Conservation (phyloP, 2,329 filamentous ascomycete genomes). For the Aspergillus floridensis region DNA sequence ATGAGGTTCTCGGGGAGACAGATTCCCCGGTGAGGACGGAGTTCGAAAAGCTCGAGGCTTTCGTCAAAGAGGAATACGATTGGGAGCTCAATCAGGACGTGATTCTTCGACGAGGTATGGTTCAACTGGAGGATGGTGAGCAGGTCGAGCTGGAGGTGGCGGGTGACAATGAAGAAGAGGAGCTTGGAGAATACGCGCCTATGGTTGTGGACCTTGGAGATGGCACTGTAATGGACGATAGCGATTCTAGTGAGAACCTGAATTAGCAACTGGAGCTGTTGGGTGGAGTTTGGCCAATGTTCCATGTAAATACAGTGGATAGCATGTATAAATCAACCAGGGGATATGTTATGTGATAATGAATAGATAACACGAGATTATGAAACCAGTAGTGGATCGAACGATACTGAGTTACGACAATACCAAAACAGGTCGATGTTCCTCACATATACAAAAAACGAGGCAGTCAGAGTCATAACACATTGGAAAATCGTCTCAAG, state of each 20-base stretch:
- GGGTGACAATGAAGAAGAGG: slow-evolving; percentile 63
- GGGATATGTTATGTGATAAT: too few relatives aligned
- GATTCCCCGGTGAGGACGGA: slow-evolving; percentile 49
- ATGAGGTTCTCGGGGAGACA: slow-evolving; percentile 42
- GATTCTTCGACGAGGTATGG: slow-evolving; percentile 56
- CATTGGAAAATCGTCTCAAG: background rate
- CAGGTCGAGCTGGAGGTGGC: slow-evolving; percentile 58
- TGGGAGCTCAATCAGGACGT: slow-evolving; percentile 57
- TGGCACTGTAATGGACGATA: slow-evolving; percentile 2
- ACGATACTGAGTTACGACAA: too few relatives aligned
- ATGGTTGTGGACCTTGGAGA: slow-evolving; percentile 53
- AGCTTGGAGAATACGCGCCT: slow-evolving; percentile 64
- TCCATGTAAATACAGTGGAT: too few relatives aligned
- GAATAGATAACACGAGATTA: too few relatives aligned
- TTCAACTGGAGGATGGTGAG: slow-evolving; percentile 64
- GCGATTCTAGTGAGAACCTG: background rate
- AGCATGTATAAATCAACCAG: too few relatives aligned
- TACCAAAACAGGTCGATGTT: too few relatives aligned
- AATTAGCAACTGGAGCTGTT: background rate
- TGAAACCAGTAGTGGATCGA: too few relatives aligned
- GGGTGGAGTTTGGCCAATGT: background rate
- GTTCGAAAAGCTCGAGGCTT: slow-evolving; percentile 55
- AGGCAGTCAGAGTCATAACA: background rate
- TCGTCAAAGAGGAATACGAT: slow-evolving; percentile 53
- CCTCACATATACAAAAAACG: too few relatives aligned